Evolutionary conservation across 139 green algal species (phyloP).

Genomic region (Chlorella sp.): DNA sequence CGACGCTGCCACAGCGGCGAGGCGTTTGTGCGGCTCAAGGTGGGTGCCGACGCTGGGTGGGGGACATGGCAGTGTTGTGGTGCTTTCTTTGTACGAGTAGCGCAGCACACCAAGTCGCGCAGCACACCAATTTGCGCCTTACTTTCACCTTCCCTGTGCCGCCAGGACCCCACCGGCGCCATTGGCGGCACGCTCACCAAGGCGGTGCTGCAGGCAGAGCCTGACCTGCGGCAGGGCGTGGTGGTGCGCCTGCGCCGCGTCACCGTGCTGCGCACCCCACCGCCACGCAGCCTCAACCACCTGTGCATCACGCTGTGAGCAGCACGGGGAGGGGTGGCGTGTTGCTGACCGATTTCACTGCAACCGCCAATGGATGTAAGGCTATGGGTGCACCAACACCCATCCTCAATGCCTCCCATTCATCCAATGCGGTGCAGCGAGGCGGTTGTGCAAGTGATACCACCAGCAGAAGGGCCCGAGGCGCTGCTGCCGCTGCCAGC

Average conservation of each 20-base stretch:
- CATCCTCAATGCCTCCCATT: background rate
- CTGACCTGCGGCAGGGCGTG: slow-evolving; percentile 2
- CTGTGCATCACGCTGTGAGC: slow-evolving; percentile 34
- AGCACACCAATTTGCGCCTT: no score
- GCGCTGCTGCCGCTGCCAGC: background rate
- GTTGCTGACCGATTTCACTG: no score
- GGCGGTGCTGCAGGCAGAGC: slow-evolving; percentile 19
- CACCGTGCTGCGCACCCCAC: slow-evolving; percentile 34
- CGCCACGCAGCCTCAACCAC: slow-evolving; percentile 25
- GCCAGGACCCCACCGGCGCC: slow-evolving; percentile 30
- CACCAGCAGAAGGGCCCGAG: background rate
- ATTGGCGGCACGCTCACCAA: slow-evolving; percentile 32
- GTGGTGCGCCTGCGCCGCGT: slow-evolving; percentile 30
- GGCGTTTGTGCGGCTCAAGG: slow-evolving; percentile 38
- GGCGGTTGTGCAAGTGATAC: slow-evolving; percentile 3
- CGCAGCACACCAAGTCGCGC: no score
- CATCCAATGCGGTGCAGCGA: background rate
- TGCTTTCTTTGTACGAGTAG: background rate
- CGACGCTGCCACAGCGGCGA: slow-evolving; percentile 30
- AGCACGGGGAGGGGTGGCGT: background rate
- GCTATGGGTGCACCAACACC: background rate
- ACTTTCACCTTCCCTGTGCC: no score
- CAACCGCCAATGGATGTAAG: no score
- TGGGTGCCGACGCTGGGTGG: background rate
- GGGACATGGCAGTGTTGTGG: background rate